Evolutionary conservation across 306 rosid genomes (phyloP).

Genomic region (Mimosa pudica): DNA sequence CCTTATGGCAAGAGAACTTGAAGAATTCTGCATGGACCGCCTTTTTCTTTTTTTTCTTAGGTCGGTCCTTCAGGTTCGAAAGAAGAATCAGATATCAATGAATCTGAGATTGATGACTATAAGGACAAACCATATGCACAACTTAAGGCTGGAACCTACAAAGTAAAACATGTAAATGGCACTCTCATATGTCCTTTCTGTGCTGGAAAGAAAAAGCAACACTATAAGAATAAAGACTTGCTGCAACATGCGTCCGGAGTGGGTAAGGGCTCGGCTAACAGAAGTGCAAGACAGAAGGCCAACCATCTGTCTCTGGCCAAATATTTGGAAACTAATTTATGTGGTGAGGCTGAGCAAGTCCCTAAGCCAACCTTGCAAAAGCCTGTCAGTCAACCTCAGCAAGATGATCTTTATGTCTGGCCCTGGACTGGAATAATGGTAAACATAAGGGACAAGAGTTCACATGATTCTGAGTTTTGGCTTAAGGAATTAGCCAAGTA

Average conservation of each 20-base stretch:
- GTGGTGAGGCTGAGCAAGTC: slow-evolving; percentile 55
- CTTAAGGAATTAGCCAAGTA: slow-evolving; percentile 55
- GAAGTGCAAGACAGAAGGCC: slow-evolving; percentile 78
- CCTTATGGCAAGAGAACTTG: slow-evolving; percentile 86
- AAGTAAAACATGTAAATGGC: slow-evolving; percentile 70
- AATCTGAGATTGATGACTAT: slow-evolving; percentile 80
- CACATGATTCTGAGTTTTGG: slow-evolving; percentile 62
- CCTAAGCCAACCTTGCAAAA: slow-evolving; percentile 44
- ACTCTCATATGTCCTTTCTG: slow-evolving; percentile 90
- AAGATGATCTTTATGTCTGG: slow-evolving; percentile 76
- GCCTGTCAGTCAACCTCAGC: slow-evolving; percentile 45
- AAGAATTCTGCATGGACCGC: slow-evolving; percentile 73
- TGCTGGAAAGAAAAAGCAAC: slow-evolving; percentile 94
- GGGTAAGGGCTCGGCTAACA: slow-evolving; percentile 87
- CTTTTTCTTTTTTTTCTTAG: too few species aligned
- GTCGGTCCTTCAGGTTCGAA: too few species aligned
- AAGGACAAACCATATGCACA: slow-evolving; percentile 75
- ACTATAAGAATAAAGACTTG: slow-evolving; percentile 81
- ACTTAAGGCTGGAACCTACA: slow-evolving; percentile 57
- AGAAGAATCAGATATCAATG: slow-evolving; percentile 89
- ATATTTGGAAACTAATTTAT: slow-evolving; percentile 69
- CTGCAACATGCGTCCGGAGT: slow-evolving; percentile 94
- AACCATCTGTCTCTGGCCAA: slow-evolving; percentile 88
- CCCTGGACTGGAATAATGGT: slow-evolving; percentile 91
- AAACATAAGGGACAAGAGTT: slow-evolving; percentile 43